Conservation (phyloP, 768 basidiomycete species). For the Pleurotus giganteus region DNA sequence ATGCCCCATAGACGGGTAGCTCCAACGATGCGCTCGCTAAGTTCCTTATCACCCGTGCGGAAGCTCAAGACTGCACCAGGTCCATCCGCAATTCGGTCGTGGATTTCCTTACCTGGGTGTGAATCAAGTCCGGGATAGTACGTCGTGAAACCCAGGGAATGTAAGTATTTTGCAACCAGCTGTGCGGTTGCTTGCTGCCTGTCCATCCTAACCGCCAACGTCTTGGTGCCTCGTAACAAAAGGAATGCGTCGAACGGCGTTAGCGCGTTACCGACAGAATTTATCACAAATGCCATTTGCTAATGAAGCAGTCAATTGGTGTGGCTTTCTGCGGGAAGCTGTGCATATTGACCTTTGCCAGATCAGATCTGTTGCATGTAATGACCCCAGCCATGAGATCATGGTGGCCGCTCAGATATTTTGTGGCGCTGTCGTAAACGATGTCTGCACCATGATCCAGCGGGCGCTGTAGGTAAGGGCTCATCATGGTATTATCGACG, state of each 20-base stretch:
- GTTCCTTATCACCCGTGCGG: conserved; percentile 84
- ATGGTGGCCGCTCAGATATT: conserved; percentile 97
- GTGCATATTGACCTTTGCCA: conserved; percentile 64
- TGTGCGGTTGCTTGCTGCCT: conserved; percentile 83
- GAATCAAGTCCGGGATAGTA: conserved; percentile 87
- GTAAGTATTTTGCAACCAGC: conserved; percentile 83
- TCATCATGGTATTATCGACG: conserved; percentile 99
- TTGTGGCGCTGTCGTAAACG: conserved; percentile 97
- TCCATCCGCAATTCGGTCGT: conserved; percentile 86
- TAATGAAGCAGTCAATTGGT: conserved; percentile 27
- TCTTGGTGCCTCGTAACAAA: conserved; percentile 93
- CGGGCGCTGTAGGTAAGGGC: conserved; percentile 93
- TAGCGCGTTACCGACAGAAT: conserved; percentile 90
- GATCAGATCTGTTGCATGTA: conserved; percentile 86
- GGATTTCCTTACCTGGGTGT: conserved; percentile 86
- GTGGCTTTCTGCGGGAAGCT: not conserved
- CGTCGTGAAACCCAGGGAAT: conserved; percentile 82
- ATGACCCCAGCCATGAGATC: conserved; percentile 99
- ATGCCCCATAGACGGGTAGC: conserved; percentile 95
- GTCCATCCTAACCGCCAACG: conserved; percentile 94
- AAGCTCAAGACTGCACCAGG: conserved; percentile 95
- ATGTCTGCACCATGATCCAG: conserved; percentile 96
- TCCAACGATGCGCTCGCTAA: conserved; percentile 92
- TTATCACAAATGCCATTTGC: conserved; percentile 90
- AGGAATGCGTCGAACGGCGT: conserved; percentile 97